These are phyloP conservation scores for Pyrenopolyporus hunteri DNA, from an alignment of 495 filamentous ascomycete genomes.

Conservation along the genomic window DNA sequence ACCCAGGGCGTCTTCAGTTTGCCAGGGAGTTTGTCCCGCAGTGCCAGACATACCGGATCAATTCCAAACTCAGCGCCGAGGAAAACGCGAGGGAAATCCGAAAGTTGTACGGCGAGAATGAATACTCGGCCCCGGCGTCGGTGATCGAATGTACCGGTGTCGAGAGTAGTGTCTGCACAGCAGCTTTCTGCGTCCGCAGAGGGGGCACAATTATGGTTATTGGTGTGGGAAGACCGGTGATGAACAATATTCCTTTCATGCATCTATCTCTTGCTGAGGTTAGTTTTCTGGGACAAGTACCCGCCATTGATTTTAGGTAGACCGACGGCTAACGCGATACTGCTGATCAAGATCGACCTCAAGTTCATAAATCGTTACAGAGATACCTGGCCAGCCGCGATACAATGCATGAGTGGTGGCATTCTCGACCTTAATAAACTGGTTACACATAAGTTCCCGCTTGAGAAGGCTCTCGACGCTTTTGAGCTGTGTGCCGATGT, in stretches of 20 bases:
- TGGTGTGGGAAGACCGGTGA: constrained; percentile 63
- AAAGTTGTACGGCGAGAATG: constrained; percentile 53
- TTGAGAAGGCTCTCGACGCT: constrained; percentile 63
- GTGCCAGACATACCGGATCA: constrained; percentile 60
- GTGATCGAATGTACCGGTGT: constrained; percentile 70
- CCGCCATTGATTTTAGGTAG: not conserved
- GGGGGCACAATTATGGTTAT: constrained; percentile 68
- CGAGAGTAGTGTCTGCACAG: constrained; percentile 63
- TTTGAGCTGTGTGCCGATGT: constrained; percentile 58
- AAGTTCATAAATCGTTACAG: constrained; percentile 69
- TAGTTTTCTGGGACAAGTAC: constrained; percentile 30
- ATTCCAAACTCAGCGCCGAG: constrained; percentile 50
- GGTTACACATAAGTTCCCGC: constrained; percentile 58
- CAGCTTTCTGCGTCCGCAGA: constrained; percentile 60
- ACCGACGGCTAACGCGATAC: constrained; percentile 11
- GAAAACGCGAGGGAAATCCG: constrained; percentile 61
- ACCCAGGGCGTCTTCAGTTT: constrained; percentile 61
- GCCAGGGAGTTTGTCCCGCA: constrained; percentile 63
- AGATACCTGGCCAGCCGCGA: constrained; percentile 66
- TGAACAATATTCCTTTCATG: constrained; percentile 73
- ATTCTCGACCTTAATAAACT: constrained; percentile 60
- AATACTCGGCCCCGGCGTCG: constrained; percentile 60
- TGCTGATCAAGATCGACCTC: constrained; percentile 58
- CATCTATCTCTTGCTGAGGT: constrained; percentile 64
- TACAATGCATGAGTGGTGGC: constrained; percentile 53